These are phyloP conservation scores for Albizia julibrissin DNA, from an alignment of 306 rosid species.

Conservation along the genomic window DNA sequence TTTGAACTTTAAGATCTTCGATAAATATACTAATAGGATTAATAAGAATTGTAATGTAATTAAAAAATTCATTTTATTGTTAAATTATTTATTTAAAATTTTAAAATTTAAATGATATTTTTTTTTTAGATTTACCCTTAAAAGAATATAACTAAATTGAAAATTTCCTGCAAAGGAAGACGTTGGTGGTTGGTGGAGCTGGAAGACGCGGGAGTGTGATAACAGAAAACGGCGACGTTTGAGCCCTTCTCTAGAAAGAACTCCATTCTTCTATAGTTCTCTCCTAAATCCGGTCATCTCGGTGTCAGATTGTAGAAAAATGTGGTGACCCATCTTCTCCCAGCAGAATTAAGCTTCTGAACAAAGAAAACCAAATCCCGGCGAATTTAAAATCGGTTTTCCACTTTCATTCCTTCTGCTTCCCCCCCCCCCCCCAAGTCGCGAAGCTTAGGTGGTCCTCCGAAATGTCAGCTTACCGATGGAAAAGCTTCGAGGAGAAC, in stretches of 20 bases:
- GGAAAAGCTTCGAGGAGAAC: constrained; percentile 81
- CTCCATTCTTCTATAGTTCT: constrained; percentile 21
- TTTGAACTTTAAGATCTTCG: no score
- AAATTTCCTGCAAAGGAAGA: no score
- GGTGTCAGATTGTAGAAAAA: not conserved
- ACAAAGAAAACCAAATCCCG: not conserved
- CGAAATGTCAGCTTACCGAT: constrained; percentile 62
- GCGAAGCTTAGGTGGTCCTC: not conserved
- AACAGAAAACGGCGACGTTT: not conserved
- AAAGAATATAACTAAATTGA: no score
- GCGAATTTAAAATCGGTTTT: not conserved
- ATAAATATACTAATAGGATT: no score
- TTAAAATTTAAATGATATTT: no score
- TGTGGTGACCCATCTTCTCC: not conserved
- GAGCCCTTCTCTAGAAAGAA: constrained; percentile 33
- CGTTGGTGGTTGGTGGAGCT: not conserved
- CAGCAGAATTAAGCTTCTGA: not conserved
- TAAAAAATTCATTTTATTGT: no score
- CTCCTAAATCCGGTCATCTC: not conserved
- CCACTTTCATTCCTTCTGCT: not conserved
- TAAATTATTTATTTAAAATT: no score
- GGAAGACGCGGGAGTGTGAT: not conserved
- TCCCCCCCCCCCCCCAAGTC: not conserved
- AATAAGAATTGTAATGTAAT: no score
- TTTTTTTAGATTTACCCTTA: no score